Conservation (phyloP, 257 asterid genomes). For the Solanum piurae region DNA sequence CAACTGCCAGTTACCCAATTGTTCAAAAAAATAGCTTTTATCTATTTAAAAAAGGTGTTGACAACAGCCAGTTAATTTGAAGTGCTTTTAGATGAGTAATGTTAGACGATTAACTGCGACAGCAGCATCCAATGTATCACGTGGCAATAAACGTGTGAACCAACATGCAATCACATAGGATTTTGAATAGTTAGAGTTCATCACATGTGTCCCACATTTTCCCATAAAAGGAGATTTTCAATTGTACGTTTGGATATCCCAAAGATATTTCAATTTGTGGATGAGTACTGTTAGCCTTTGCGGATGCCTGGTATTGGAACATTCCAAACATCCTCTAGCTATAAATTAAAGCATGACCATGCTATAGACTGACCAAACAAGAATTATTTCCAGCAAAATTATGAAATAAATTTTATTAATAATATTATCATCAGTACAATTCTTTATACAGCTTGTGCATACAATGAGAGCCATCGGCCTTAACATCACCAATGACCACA, state of each 20-base stretch:
- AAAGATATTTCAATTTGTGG: neutral
- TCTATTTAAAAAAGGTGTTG: neutral
- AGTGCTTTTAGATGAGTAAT: neutral
- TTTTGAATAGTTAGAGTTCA: neutral
- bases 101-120: neutral
- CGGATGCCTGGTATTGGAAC: neutral
- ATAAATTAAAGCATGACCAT: neutral
- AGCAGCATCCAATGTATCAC: neutral
- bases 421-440: conserved; percentile 26
- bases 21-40: neutral
- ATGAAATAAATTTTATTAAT: conserved; percentile 1
- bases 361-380: neutral
- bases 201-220: neutral
- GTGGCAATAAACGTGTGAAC: neutral
- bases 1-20: neutral
- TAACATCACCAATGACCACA: conserved; percentile 13
- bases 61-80: neutral
- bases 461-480: conserved; percentile 15
- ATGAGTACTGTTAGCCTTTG: neutral
- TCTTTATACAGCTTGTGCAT: conserved; percentile 18
- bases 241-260: neutral
- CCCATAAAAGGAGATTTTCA: neutral
- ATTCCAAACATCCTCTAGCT: neutral
- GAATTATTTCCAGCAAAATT: neutral
- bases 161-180: neutral